Conservation (phyloP, 768 basidiomycete species). For the Epithele typhae region DNA sequence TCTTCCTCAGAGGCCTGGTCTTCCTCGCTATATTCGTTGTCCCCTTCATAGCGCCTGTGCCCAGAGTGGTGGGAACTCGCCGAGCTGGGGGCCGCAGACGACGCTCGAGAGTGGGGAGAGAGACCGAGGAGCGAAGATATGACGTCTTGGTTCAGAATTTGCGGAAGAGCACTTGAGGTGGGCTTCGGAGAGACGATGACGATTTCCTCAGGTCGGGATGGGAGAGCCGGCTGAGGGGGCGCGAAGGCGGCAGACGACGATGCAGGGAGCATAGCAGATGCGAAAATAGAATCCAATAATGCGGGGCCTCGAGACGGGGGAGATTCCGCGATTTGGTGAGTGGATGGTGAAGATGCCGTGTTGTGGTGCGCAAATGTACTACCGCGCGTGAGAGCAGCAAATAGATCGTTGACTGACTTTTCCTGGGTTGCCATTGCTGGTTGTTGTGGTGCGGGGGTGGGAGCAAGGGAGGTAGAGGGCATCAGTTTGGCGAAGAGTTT, state of each 20-base stretch:
- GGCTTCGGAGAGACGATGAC: slow-evolving; percentile 56
- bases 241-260: slow-evolving; percentile 15
- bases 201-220: slow-evolving; percentile 23
- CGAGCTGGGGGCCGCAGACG: slow-evolving; percentile 28
- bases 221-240: slow-evolving; percentile 16
- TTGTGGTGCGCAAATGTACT: not conserved
- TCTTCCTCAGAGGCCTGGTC: slow-evolving; percentile 18
- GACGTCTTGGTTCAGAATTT: slow-evolving; percentile 69
- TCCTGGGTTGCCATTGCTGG: slow-evolving; percentile 22
- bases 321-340: slow-evolving; percentile 9
- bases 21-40: slow-evolving; percentile 31
- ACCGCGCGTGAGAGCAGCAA: slow-evolving; percentile 27
- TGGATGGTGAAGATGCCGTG: not conserved
- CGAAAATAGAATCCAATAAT: slow-evolving; percentile 69
- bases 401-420: slow-evolving; percentile 45
- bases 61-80: slow-evolving; percentile 18
- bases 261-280: slow-evolving; percentile 47
- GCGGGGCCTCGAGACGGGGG: slow-evolving; percentile 43
- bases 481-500: slow-evolving; percentile 40
- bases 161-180: slow-evolving; percentile 47
- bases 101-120: slow-evolving; percentile 30
- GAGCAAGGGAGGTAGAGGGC: slow-evolving; percentile 5
- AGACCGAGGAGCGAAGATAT: slow-evolving; percentile 62
- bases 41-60: slow-evolving; percentile 30
- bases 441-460: slow-evolving; percentile 18